These are phyloP conservation scores for Dactylellina drechsleri DNA, from an alignment of 2,329 filamentous ascomycete genomes.

Conservation along the genomic window DNA sequence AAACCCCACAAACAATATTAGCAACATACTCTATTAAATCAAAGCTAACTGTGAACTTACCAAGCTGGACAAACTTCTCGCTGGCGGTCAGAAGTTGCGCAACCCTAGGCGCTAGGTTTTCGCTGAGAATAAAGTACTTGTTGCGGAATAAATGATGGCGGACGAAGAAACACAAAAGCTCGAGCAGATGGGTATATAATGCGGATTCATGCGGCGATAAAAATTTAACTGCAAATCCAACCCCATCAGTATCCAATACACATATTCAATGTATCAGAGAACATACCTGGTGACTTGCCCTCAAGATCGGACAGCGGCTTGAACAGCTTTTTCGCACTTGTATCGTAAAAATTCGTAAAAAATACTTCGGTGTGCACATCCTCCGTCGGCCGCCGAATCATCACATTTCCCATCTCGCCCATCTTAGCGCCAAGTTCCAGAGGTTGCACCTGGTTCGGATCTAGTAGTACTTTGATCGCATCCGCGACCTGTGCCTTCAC, in stretches of 20 bases:
- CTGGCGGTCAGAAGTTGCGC: conserved; percentile 82
- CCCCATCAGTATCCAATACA: conserved; percentile 38
- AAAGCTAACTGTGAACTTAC: conserved; percentile 66
- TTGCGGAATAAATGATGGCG: conserved; percentile 86
- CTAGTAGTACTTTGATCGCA: conserved; percentile 90
- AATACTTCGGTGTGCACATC: conserved; percentile 82
- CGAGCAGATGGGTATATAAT: conserved; percentile 89
- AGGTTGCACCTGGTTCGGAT: conserved; percentile 71
- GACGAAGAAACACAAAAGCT: conserved; percentile 93
- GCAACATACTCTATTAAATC: conserved; percentile 38
- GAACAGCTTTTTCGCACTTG: conserved; percentile 85
- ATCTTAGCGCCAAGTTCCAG: conserved; percentile 71
- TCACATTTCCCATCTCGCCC: conserved; percentile 60
- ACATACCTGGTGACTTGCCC: conserved; percentile 68
- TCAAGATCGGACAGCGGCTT: conserved; percentile 85
- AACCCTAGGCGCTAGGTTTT: conserved; percentile 81
- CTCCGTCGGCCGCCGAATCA: conserved; percentile 46
- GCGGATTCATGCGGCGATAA: conserved; percentile 85
- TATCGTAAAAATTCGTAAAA: conserved; percentile 87
- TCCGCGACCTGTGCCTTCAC: conserved; percentile 96
- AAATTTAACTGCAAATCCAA: conserved; percentile 68
- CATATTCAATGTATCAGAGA: not conserved
- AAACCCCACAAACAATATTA: conserved; percentile 5
- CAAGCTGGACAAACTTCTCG: conserved; percentile 92
- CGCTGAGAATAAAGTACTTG: conserved; percentile 84